These are phyloP conservation scores for Gnaphalium uliginosum DNA, from an alignment of 129 eudicot species.

Conservation along the genomic window DNA sequence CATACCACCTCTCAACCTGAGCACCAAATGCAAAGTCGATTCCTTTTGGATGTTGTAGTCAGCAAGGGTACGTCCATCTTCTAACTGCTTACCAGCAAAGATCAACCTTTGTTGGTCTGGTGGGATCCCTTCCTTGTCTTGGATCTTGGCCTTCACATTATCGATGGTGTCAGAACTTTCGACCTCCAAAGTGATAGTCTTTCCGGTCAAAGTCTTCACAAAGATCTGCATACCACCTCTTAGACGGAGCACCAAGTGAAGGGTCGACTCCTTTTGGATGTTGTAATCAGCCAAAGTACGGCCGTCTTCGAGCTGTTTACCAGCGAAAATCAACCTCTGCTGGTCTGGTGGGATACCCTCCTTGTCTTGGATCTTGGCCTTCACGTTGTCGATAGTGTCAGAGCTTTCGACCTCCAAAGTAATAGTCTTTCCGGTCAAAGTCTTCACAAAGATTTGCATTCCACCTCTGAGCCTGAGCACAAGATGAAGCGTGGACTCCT, in stretches of 20 bases:
- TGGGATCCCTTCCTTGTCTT: conserved; percentile 24
- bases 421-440: conserved; percentile 53
- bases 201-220: conserved; percentile 22
- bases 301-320: conserved; percentile 24
- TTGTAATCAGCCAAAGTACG: conserved; percentile 26
- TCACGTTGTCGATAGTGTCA: conserved; percentile 52
- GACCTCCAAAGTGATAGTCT: conserved; percentile 22
- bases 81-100: conserved; percentile 21
- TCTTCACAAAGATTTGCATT: conserved; percentile 55
- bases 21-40: conserved; percentile 12
- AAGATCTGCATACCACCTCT: conserved; percentile 25
- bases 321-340: conserved; percentile 29
- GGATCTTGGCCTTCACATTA: conserved; percentile 29
- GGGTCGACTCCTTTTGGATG: conserved; percentile 29
- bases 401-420: conserved; percentile 49
- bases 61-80: conserved; percentile 15
- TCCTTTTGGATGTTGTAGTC: conserved; percentile 33
- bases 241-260: conserved; percentile 6
- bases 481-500: conserved; percentile 17
- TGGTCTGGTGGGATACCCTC: conserved; percentile 37
- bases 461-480: conserved; percentile 1
- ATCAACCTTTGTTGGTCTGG: conserved; percentile 28
- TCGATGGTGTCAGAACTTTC: conserved; percentile 28
- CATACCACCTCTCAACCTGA: conserved; percentile 14
- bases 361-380: conserved; percentile 53